Percentiles rank a stretch among this genome's conserved stretches.
phyloP scores from a whole-genome alignment of 1,284 basidiomycete genomes.

The Ganoderma lingzhi region DNA sequence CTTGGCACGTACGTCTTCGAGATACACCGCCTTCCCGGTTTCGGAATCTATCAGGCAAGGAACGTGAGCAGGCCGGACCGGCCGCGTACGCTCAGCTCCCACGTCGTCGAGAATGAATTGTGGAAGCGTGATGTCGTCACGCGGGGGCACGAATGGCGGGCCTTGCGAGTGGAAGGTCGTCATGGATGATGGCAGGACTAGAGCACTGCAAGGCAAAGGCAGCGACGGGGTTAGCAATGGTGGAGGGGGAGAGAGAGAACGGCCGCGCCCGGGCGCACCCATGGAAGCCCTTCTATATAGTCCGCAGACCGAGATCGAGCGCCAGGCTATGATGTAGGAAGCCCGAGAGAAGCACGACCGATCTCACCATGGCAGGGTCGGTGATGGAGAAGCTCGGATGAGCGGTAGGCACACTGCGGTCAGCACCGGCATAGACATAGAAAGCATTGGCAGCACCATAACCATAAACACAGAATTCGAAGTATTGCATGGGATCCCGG shows the following conservation, averaged over 20 bases:
- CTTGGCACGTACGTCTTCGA: not conserved
- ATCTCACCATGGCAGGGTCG: not conserved
- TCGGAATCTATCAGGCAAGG: conserved; percentile 10
- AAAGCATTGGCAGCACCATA: not conserved
- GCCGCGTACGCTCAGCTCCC: not conserved
- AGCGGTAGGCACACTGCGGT: not conserved
- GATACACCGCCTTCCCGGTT: not conserved
- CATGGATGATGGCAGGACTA: not conserved
- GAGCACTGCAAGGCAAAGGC: not conserved
- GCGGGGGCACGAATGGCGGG: conserved; percentile 5
- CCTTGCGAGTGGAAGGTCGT: not conserved
- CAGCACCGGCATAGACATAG: not conserved
- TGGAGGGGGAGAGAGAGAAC: not conserved
- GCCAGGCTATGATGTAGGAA: too few relatives aligned
- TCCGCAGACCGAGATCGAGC: too few relatives aligned
- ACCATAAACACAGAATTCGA: not conserved
- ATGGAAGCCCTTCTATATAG: too few relatives aligned
- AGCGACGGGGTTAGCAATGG: not conserved
- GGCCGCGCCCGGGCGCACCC: too few relatives aligned
- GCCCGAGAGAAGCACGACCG: too few relatives aligned
- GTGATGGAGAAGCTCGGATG: not conserved
- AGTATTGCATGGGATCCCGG: too few relatives aligned
- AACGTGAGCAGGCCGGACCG: not conserved
- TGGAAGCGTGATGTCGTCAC: conserved; percentile 2
- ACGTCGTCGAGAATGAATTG: conserved; percentile 11